Conservation (phyloP, 2,329 filamentous ascomycete genomes). For the Rosellinia necatrix region DNA sequence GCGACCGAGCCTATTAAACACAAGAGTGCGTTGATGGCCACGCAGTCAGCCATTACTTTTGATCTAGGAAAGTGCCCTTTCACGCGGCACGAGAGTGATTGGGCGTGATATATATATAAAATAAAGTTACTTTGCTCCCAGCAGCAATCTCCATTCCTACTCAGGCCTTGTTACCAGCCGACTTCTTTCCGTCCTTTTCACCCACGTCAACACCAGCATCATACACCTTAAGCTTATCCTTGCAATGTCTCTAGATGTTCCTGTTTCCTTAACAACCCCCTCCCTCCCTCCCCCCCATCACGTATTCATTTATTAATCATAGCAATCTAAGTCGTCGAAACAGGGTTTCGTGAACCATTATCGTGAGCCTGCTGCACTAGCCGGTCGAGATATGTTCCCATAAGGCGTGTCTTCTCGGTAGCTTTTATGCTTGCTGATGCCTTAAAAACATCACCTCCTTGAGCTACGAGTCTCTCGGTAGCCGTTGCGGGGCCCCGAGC, state of each 20-base stretch:
- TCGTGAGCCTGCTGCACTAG: conserved; percentile 23
- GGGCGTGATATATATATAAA: background rate
- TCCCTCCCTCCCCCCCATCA: no score
- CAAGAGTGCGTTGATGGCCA: no score
- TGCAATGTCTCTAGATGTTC: no score
- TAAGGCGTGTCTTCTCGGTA: conserved; percentile 17
- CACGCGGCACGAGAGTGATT: background rate
- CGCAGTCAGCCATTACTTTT: no score
- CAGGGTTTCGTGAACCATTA: background rate
- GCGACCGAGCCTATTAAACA: no score
- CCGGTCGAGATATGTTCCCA: conserved; percentile 25
- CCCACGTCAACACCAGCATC: background rate
- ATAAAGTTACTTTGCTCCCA: background rate
- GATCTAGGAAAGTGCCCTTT: background rate
- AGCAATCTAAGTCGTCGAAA: background rate
- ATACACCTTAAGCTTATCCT: background rate
- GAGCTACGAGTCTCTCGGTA: conserved; percentile 30
- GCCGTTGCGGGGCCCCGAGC: conserved; percentile 25
- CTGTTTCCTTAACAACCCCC: no score
- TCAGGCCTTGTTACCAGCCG: background rate
- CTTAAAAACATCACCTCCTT: background rate
- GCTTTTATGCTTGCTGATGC: conserved; percentile 14
- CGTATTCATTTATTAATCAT: background rate
- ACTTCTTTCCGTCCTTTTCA: background rate
- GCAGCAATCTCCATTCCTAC: background rate